Evolutionary conservation across 2,329 filamentous ascomycete species (phyloP), one percentile per base, ranked within the genome.

Genomic region (Botrytis medusae): DNA sequence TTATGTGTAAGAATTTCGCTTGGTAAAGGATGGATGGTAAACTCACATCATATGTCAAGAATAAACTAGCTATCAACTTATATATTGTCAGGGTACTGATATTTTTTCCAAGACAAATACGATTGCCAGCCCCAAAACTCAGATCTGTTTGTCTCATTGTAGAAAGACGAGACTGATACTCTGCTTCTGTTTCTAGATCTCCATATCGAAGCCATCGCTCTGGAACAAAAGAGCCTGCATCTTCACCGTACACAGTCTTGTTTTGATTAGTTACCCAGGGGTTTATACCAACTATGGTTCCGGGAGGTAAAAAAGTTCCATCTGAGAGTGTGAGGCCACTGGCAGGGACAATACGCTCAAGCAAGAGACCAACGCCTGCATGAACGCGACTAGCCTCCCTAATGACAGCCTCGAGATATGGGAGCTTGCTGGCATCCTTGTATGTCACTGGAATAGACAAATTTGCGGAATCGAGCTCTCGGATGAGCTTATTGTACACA

Each of bases 301-400:
- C 68, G 1, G 46, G 69, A 0, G 81, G 81, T 25, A 83, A 78
- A 63, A 75, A 80, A 12, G 74, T 61, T 0, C 79, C 80, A 8
- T 76, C 69, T 0, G 61, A 3, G 2, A 81, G 76, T 2, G 60
- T 73, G 2, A 74, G 72, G 3, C 79, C 79, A 16, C 73, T 75
- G 40, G 76, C 46, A 1, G 74, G 76, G n/a, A 86, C 84, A 0
- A 84, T 75, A 1, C 86, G 83, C 68, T 85, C 83, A 0, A 87
- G 78, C 0, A 83, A 77, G 42, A 85, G 78, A 1, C 82, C 83
- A 1, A 84, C 80, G 0, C 82, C 82, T 2, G 85, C 83, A 72
- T 86, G 83, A 1, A 86, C 75, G 2, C 86, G 82, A 74, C 86
- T 80, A 0, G 82, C 79, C 74, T 88, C 86, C 34, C 83, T 84